phyloP scores from a whole-genome alignment of 352 stramenopile genomes.

The Pythium insidiosum region DNA sequence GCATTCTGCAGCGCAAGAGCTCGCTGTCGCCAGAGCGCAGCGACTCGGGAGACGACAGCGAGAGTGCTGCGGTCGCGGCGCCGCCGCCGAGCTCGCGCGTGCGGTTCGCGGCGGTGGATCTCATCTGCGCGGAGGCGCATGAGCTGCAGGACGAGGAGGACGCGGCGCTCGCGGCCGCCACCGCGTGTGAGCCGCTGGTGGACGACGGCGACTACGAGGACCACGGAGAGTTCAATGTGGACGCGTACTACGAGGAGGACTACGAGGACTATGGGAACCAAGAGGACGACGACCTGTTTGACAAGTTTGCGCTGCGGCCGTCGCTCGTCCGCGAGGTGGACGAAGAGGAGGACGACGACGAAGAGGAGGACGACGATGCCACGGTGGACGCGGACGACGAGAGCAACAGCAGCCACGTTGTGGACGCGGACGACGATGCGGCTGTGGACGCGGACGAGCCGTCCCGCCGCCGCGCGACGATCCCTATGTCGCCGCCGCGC shows the following conservation, averaged over 20 bases:
- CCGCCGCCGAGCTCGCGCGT: conserved; percentile 36
- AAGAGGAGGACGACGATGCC: neutral
- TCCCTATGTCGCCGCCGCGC: conserved; percentile 21
- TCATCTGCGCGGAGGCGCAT: neutral
- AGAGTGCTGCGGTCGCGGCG: too few species aligned
- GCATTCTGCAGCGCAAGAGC: too few species aligned
- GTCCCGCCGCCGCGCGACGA: conserved; percentile 2
- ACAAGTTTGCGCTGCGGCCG: neutral
- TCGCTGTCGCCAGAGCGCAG: too few species aligned
- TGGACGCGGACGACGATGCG: neutral
- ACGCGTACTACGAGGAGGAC: too few species aligned
- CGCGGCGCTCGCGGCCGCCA: neutral
- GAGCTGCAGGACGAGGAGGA: neutral
- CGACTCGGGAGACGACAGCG: too few species aligned
- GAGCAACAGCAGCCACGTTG: neutral
- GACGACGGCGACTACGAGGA: too few species aligned
- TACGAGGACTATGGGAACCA: too few species aligned
- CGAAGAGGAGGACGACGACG: neutral
- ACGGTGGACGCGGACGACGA: neutral
- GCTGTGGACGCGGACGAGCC: neutral
- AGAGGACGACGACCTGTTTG: neutral
- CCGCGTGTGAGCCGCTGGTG: neutral
- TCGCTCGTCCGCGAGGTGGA: neutral
- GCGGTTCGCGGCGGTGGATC: conserved; percentile 15
- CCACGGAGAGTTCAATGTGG: too few species aligned